Percentiles rank a stretch among this genome's conserved stretches.
Evolutionary conservation across 129 eudicot species (phyloP).

Genomic region (Flaveria linearis): DNA sequence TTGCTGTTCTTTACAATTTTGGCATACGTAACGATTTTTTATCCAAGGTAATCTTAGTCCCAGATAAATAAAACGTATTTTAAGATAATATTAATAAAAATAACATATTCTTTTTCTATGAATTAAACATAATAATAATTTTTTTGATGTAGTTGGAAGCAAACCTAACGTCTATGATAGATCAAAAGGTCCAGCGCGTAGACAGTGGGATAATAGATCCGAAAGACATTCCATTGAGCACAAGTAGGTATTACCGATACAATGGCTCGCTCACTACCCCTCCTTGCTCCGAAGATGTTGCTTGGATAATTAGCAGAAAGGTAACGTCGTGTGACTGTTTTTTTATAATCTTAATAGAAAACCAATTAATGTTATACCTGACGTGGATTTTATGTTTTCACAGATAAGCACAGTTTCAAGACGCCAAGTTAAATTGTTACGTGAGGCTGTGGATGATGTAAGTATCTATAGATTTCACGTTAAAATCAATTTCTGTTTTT

Average conservation of each 20-base stretch:
- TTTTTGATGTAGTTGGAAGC: slow-evolving; percentile 30
- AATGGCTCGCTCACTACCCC: slow-evolving; percentile 59
- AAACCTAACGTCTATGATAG: slow-evolving; percentile 34
- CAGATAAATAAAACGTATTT: too few relatives aligned
- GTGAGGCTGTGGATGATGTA: slow-evolving; percentile 75
- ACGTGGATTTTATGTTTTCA: background rate
- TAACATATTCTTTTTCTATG: too few relatives aligned
- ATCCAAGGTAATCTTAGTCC: slow-evolving; percentile 33
- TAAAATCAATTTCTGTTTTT: background rate
- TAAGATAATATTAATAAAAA: too few relatives aligned
- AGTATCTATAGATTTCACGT: slow-evolving; percentile 27
- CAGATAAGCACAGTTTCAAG: slow-evolving; percentile 60
- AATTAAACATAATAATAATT: too few relatives aligned
- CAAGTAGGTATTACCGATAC: slow-evolving; percentile 49
- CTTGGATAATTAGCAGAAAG: slow-evolving; percentile 49
- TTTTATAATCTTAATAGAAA: background rate
- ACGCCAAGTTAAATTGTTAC: slow-evolving; percentile 55
- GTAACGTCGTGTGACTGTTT: slow-evolving; percentile 8
- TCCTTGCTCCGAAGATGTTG: slow-evolving; percentile 53
- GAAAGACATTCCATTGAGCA: slow-evolving; percentile 30
- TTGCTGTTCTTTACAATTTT: slow-evolving; percentile 46
- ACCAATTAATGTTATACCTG: background rate
- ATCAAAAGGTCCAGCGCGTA: slow-evolving; percentile 27
- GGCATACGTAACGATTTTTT: slow-evolving; percentile 50
- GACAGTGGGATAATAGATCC: slow-evolving; percentile 44